phyloP scores from a whole-genome alignment of 1,139 yeast species.

The Debaryomyces nepalensis region DNA sequence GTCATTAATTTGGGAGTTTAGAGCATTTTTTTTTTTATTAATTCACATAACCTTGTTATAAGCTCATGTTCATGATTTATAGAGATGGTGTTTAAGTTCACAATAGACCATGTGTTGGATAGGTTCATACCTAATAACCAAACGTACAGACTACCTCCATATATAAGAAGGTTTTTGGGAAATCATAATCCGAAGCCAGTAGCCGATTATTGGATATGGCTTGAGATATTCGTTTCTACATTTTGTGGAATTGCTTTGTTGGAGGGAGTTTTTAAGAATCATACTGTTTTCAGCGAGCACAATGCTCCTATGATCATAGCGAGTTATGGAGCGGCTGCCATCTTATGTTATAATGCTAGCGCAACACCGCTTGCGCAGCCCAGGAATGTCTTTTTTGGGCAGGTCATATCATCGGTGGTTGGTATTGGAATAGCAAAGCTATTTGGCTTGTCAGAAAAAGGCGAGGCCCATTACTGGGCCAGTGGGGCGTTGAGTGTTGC shows the following conservation, averaged over 20 bases:
- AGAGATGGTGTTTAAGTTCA: slow-evolving; percentile 47
- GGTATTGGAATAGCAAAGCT: slow-evolving; percentile 63
- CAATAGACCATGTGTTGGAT: slow-evolving; percentile 39
- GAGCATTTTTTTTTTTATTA: too few relatives aligned
- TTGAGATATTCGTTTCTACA: slow-evolving; percentile 51
- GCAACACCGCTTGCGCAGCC: slow-evolving; percentile 72
- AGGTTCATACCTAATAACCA: slow-evolving; percentile 36
- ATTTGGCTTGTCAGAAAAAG: slow-evolving; percentile 46
- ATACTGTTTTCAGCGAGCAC: slow-evolving; percentile 47
- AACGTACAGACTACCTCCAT: slow-evolving; percentile 33
- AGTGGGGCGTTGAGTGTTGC: slow-evolving; percentile 67
- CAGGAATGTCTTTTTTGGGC: slow-evolving; percentile 61
- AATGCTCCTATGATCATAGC: slow-evolving; percentile 63
- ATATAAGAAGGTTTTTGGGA: slow-evolving; percentile 38
- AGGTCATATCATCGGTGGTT: slow-evolving; percentile 54
- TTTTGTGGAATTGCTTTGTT: slow-evolving; percentile 57
- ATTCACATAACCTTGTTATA: too few relatives aligned
- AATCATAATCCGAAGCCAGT: slow-evolving; percentile 33
- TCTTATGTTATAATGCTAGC: slow-evolving; percentile 60
- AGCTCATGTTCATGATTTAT: too few relatives aligned
- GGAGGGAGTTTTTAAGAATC: slow-evolving; percentile 54
- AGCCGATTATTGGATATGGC: slow-evolving; percentile 51
- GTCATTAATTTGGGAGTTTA: too few relatives aligned
- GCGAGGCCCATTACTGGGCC: slow-evolving; percentile 56
- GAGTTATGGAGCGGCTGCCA: slow-evolving; percentile 69